phyloP scores from a whole-genome alignment of 306 rosid species.

The Cotoneaster glaucophyllus region DNA sequence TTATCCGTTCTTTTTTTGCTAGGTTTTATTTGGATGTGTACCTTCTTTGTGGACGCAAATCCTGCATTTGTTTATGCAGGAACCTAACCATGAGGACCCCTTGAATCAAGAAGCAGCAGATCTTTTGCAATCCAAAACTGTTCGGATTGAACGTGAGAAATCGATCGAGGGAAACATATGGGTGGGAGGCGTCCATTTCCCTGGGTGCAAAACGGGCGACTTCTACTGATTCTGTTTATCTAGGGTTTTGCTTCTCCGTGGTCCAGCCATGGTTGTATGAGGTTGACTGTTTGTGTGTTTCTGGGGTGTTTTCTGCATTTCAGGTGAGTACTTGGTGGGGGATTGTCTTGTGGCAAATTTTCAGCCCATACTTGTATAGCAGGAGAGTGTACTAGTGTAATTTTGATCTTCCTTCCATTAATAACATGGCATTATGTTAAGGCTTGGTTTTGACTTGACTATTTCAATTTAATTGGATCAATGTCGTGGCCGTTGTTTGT shows the following conservation, averaged over 20 bases:
- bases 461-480: not conserved
- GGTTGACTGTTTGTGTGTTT: not conserved
- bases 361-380: not conserved
- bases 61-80: slow-evolving; percentile 3
- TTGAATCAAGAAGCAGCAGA: slow-evolving; percentile 38
- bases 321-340: not conserved
- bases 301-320: not conserved
- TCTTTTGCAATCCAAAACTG: slow-evolving; percentile 20
- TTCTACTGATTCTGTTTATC: not conserved
- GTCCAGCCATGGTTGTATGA: not conserved
- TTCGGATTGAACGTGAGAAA: slow-evolving; percentile 31
- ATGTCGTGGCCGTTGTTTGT: not conserved
- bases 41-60: not conserved
- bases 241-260: not conserved
- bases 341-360: not conserved
- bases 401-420: not conserved
- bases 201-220: slow-evolving; percentile 3
- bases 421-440: not conserved
- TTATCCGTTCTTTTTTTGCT: too few relatives aligned
- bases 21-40: not conserved
- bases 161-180: slow-evolving; percentile 29
- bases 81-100: slow-evolving; percentile 34
- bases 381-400: not conserved
- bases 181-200: slow-evolving; percentile 22
- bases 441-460: not conserved